Conservation (phyloP, 2,329 filamentous ascomycete species). For the Pseudophaeomoniella oleicola region DNA sequence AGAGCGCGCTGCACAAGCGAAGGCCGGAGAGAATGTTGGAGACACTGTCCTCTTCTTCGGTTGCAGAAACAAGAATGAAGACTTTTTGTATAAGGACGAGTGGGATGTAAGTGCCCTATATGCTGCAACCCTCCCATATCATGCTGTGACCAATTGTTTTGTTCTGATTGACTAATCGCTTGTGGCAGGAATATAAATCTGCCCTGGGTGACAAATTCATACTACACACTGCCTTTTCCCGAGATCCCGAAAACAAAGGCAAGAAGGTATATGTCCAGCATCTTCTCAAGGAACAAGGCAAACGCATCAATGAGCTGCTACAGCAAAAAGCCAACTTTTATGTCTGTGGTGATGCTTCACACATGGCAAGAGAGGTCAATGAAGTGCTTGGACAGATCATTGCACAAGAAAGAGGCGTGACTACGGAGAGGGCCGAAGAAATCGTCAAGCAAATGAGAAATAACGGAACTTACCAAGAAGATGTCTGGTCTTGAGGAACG, state of each 20-base stretch:
- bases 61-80: conserved; percentile 73
- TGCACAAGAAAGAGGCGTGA: conserved; percentile 64
- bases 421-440: conserved; percentile 81
- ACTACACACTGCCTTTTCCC: conserved; percentile 88
- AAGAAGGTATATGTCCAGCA: conserved; percentile 98
- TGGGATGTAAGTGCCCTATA: conserved; percentile 61
- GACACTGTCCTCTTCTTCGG: conserved; percentile 89
- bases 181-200: conserved; percentile 61
- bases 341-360: conserved; percentile 92
- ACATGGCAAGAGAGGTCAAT: conserved; percentile 94
- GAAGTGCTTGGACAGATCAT: conserved; percentile 76
- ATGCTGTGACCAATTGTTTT: too few species aligned
- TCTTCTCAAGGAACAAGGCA: conserved; percentile 65
- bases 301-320: conserved; percentile 76
- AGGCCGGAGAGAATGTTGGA: conserved; percentile 68
- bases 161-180: too few species aligned
- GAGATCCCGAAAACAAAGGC: conserved; percentile 53
- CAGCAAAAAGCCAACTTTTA: conserved; percentile 84
- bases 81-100: conserved; percentile 83
- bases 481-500: conserved; percentile 46
- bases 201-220: conserved; percentile 78
- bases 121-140: too few species aligned
- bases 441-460: conserved; percentile 94
- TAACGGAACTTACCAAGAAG: conserved; percentile 88
- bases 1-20: conserved; percentile 72